Evolutionary conservation across 2,329 filamentous ascomycete species (phyloP), one percentile per base, ranked within the genome.

Genomic region (Calycina herbarum): DNA sequence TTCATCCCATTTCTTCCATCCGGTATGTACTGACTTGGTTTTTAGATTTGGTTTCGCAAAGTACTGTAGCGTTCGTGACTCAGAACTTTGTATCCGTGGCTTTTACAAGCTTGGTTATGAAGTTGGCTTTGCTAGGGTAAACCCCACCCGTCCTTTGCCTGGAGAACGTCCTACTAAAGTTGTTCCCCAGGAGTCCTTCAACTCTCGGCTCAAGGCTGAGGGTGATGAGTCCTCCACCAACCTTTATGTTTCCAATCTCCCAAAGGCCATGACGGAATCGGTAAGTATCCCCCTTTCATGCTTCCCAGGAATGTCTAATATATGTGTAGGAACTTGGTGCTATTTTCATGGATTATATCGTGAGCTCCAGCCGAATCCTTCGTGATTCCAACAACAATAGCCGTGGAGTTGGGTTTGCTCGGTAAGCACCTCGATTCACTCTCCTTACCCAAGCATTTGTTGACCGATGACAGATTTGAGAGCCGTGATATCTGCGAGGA

Each of bases 101-200:
- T 97, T 99, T 77, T 94, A 95, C 77, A 90, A 91, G 74, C 87
- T 96, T 71, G 94, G 94, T 63, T 99, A 98, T 76, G 95, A 99
- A 82, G 94, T 97, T 73, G 96, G 94, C 76, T 98, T 98, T 81
- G 95, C 96, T 72, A 87, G 94, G 75, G 93, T 96, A 81, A 48
- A 58, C 59, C 64, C 58, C 51, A 20, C 24, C 33, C 51, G 20
- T 35, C 24, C 48, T 51, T 20, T 56, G 48, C 40, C 27, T 29
- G 29, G 29, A 29, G 27, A n/a, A 27, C 45, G 57, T n/a, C 64
- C 67, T 58, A 61, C 75, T 73, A 69, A 72, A 61, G n/a, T 68
- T 66, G 35, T 11, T 13, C 66, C 27, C 7, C 56, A 96, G 91
- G 95, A 98, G 82, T 98, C 94, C 24, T 97, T 98, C 81, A 99